Evolutionary conservation across 371 early-diverging fungal species (phyloP).

Genomic region (Syncephalastrum racemosum): DNA sequence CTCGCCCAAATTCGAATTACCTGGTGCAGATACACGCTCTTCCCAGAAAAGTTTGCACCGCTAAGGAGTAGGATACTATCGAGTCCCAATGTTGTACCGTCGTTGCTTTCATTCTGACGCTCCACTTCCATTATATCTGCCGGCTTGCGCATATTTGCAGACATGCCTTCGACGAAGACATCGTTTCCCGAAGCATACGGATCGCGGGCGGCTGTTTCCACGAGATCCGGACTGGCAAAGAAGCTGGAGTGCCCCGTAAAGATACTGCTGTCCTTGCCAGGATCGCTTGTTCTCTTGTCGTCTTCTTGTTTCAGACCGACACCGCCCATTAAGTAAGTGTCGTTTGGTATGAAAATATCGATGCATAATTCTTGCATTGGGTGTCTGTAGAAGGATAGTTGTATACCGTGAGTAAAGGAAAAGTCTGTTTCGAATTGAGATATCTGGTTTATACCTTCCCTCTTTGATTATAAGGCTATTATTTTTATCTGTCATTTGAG

Average conservation of each 20-base stretch:
- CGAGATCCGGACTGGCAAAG: too few species aligned
- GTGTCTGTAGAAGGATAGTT: conserved; percentile 50
- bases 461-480: conserved; percentile 51
- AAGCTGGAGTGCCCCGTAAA: too few species aligned
- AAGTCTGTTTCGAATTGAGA: neutral
- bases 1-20: conserved; percentile 23
- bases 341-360: conserved; percentile 67
- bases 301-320: conserved; percentile 3
- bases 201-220: neutral
- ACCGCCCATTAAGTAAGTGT: conserved; percentile 49
- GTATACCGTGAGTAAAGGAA: neutral
- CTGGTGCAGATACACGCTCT: conserved; percentile 79
- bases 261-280: neutral
- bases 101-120: too few species aligned
- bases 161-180: too few species aligned
- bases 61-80: conserved; percentile 59
- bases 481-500: conserved; percentile 51
- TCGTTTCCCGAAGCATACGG: too few species aligned
- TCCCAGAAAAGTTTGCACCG: conserved; percentile 81
- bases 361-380: conserved; percentile 70
- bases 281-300: too few species aligned
- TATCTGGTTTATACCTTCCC: conserved; percentile 54
- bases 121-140: too few species aligned
- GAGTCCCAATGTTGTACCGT: too few species aligned
- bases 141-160: too few species aligned